Conservation (phyloP, 257 asterid species). For the Fraxinus americana region DNA sequence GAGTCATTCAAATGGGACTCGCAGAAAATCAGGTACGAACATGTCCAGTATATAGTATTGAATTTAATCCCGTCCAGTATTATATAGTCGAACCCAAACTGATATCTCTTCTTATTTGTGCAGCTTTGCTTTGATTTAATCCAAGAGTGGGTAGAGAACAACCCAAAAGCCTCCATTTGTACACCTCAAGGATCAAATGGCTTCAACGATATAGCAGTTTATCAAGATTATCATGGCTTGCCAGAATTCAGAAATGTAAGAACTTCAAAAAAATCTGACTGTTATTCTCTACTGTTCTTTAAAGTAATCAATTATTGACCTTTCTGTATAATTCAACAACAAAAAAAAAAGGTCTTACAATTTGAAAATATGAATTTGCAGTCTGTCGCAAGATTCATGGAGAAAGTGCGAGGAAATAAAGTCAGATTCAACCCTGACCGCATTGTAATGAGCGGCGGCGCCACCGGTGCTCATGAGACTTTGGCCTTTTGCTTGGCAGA, state of each 20-base stretch:
- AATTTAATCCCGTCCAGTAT: too few species aligned
- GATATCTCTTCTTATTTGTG: not conserved
- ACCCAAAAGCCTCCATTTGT: constrained; percentile 69
- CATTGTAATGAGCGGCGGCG: constrained; percentile 87
- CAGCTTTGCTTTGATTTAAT: constrained; percentile 69
- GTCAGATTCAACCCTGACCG: constrained; percentile 69
- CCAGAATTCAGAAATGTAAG: constrained; percentile 74
- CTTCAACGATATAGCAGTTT: constrained; percentile 64
- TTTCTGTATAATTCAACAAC: not conserved
- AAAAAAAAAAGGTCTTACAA: constrained; percentile 2
- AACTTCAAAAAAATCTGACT: too few species aligned
- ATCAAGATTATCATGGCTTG: constrained; percentile 77
- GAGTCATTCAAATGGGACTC: constrained; percentile 75
- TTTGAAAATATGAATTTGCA: constrained; percentile 24
- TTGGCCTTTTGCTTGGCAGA: constrained; percentile 85
- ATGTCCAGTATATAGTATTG: not conserved
- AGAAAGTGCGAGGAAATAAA: constrained; percentile 66
- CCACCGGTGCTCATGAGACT: constrained; percentile 83
- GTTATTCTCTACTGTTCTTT: not conserved
- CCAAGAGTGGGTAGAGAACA: constrained; percentile 54
- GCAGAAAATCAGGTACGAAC: constrained; percentile 65
- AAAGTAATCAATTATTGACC: not conserved
- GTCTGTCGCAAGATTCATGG: constrained; percentile 92
- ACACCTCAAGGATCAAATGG: constrained; percentile 50
- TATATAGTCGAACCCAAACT: not conserved